Evolutionary conservation across 257 asterid genomes (phyloP).

Genomic region (Handroanthus guayacan): DNA sequence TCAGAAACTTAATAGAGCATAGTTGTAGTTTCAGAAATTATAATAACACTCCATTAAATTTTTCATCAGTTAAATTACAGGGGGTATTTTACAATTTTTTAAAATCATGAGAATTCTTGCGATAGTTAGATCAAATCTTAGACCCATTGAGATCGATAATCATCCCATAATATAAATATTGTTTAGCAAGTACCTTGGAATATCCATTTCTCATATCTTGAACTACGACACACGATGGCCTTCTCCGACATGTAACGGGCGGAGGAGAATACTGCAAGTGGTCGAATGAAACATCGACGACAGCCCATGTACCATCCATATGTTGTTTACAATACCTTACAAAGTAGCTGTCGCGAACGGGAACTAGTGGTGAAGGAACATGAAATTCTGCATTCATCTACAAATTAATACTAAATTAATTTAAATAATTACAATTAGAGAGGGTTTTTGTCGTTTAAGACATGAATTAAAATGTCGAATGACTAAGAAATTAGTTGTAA

Average conservation of each 20-base stretch:
- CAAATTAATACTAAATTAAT: background rate
- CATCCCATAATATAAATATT: too few species aligned
- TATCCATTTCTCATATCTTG: slow-evolving; percentile 49
- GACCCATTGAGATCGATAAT: too few species aligned
- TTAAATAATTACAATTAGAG: background rate
- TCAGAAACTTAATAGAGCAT: too few species aligned
- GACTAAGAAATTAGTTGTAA: too few species aligned
- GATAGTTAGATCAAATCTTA: too few species aligned
- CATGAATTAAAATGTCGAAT: background rate
- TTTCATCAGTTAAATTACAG: too few species aligned
- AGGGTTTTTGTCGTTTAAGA: background rate
- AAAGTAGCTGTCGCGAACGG: slow-evolving; percentile 55
- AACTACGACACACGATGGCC: slow-evolving; percentile 70
- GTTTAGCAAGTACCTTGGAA: slow-evolving; percentile 48
- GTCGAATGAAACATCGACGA: slow-evolving; percentile 65
- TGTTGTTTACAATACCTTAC: slow-evolving; percentile 46
- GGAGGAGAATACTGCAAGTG: slow-evolving; percentile 1
- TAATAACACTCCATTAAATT: too few species aligned
- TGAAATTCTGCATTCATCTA: slow-evolving; percentile 66
- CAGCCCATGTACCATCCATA: slow-evolving; percentile 51
- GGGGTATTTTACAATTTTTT: too few species aligned
- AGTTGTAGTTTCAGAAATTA: too few species aligned
- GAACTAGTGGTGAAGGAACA: slow-evolving; percentile 54
- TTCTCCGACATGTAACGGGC: slow-evolving; percentile 40
- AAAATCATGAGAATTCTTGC: too few species aligned